phyloP scores from a whole-genome alignment of 2,329 filamentous ascomycete genomes.

The Ascocoryne sarcoides region DNA sequence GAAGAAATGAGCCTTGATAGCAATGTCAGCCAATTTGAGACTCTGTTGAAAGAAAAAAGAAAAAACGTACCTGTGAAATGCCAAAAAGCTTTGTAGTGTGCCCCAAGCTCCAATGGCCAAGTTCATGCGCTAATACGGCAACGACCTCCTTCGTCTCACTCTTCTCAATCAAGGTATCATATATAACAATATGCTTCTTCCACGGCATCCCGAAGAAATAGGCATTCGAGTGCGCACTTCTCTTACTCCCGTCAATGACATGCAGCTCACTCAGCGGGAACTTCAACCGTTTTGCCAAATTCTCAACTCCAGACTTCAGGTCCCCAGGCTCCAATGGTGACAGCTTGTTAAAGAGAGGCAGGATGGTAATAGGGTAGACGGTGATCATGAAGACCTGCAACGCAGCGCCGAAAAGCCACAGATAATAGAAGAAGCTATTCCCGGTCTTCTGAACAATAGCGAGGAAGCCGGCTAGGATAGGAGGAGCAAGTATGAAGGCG shows the following conservation, averaged over 20 bases:
- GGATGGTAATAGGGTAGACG: constrained; percentile 35
- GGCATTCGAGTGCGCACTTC: constrained; percentile 80
- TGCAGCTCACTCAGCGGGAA: constrained; percentile 91
- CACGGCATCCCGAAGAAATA: constrained; percentile 97
- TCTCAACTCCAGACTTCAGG: constrained; percentile 82
- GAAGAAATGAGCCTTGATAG: constrained; percentile 72
- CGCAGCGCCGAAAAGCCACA: constrained; percentile 85
- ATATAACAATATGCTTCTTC: constrained; percentile 99
- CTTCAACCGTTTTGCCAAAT: constrained; percentile 69
- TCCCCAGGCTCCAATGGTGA: constrained; percentile 71
- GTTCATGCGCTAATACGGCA: constrained; percentile 87
- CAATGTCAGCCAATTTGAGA: constrained; percentile 24
- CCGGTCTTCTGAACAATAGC: constrained; percentile 92
- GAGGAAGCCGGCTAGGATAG: constrained; percentile 85
- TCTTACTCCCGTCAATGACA: constrained; percentile 88
- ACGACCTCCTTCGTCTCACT: constrained; percentile 86
- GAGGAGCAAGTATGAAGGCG: constrained; percentile 69
- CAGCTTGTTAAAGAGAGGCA: constrained; percentile 6
- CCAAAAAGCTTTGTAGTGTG: constrained; percentile 88
- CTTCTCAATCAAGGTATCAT: constrained; percentile 96
- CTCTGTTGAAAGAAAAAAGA: neutral
- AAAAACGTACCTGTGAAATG: constrained; percentile 61
- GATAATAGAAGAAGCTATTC: constrained; percentile 92
- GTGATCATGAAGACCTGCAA: constrained; percentile 94
- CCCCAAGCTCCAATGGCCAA: constrained; percentile 93